Base-by-base conservation (phyloP, 192 early-diverging fungal species). In the Polychytrium aggregatum region DNA sequence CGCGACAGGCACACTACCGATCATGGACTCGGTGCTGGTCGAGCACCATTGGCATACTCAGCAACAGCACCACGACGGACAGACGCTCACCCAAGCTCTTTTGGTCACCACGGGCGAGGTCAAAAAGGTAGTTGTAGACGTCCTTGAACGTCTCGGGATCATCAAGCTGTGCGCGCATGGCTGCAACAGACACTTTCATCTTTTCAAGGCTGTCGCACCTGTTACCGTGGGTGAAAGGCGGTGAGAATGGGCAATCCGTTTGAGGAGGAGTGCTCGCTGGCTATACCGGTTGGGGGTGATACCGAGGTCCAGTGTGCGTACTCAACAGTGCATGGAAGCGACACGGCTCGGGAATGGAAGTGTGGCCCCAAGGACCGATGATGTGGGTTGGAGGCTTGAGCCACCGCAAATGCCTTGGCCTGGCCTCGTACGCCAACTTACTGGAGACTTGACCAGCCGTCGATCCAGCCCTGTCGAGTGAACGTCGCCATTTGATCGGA, bases 401-500 rank as follows among this genome's bases (percentile, higher is more conserved):
- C n/a, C n/a, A n/a, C n/a, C n/a, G n/a, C n/a, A n/a, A n/a, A n/a
- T n/a, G n/a, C n/a, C n/a, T n/a, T n/a, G n/a, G n/a, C n/a, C n/a
- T n/a, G n/a, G n/a, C n/a, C n/a, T n/a, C n/a, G n/a, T n/a, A n/a
- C n/a, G n/a, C 9, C 10, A 40, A 21, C 26, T 21, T 38, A 82
- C 65, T 65, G 59, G 20, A 86, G 62, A 36, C 70, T 63, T 10
- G 72, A 62, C 78, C 83, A 87, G 4, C 85, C 87, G 8, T 86
- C 66, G 17, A 82, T 46, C 72, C 84, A 89, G n/a, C 70, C 82
- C 10, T 67, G 38, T 20, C 76, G 63, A 18, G 65, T 73, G 50
- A 87, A 88, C 51, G 85, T 83, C 48, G 82, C 77, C 82, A 87
- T 86, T 21, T 60, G 63, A 48, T 83, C 67, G 21, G 78, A 72